Percentiles rank a stretch among this genome's conserved stretches.
Conservation (phyloP, 768 basidiomycete species). For the Tephrocybe rancida region DNA sequence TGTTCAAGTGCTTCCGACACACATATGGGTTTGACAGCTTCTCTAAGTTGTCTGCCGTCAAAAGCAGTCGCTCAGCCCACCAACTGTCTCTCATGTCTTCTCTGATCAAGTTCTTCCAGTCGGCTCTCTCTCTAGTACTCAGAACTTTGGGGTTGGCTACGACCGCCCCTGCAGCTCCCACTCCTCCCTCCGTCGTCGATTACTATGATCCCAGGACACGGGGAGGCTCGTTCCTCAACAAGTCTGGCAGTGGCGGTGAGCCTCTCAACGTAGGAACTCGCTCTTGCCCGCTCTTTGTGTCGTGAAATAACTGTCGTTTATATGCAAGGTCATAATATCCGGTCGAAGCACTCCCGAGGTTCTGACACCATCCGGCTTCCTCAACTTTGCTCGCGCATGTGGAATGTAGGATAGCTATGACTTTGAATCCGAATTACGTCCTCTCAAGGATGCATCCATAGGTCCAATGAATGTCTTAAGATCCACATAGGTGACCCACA, state of each 20-base stretch:
- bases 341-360: conserved; percentile 50
- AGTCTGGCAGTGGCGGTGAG: conserved; percentile 25
- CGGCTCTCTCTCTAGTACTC: background rate
- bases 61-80: background rate
- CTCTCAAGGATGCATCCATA: conserved; percentile 10
- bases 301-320: background rate
- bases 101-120: background rate
- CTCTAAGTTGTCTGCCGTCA: background rate
- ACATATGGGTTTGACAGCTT: background rate
- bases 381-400: conserved; percentile 54
- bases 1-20: background rate
- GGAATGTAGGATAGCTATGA: conserved; percentile 45
- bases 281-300: background rate
- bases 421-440: too few species aligned
- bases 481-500: conserved; percentile 61
- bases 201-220: conserved; percentile 22
- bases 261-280: conserved; percentile 29
- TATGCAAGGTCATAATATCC: conserved; percentile 62
- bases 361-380: conserved; percentile 46
- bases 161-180: background rate
- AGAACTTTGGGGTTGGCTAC: background rate
- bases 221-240: conserved; percentile 25
- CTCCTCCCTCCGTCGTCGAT: conserved; percentile 11
- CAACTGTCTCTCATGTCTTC: conserved; percentile 3
- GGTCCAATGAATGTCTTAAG: conserved; percentile 64